Percentiles rank a stretch among this genome's conserved stretches.
Evolutionary conservation across 768 basidiomycete species (phyloP).

Genomic region (Cyathus striatus): DNA sequence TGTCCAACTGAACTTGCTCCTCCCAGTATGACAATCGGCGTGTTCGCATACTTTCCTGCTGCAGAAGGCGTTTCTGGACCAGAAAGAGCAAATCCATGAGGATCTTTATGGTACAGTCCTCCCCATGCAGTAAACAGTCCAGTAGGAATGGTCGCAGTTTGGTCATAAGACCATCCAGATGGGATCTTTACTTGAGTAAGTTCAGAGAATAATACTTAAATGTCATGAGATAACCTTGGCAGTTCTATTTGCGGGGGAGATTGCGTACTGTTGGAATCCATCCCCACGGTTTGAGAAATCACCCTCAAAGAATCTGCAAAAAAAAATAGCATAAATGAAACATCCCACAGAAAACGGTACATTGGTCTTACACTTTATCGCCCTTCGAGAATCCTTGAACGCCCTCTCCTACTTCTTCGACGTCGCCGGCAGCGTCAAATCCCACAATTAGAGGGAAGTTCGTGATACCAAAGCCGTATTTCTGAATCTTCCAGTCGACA

Average conservation of each 20-base stretch:
- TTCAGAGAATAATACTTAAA: no score
- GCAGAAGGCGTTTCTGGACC: neutral
- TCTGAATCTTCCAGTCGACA: conserved; percentile 15
- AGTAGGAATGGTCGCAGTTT: conserved; percentile 4
- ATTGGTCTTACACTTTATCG: conserved; percentile 14
- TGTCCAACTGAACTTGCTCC: conserved; percentile 15
- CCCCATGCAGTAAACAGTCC: neutral
- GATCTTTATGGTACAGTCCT: conserved; percentile 2
- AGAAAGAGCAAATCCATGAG: neutral
- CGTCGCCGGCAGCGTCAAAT: conserved; percentile 10
- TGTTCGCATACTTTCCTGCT: conserved; percentile 10
- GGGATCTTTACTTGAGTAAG: conserved; percentile 4
- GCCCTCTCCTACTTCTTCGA: conserved; percentile 9
- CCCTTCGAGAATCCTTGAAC: conserved; percentile 7
- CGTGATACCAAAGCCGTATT: conserved; percentile 6
- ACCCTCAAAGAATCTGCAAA: neutral
- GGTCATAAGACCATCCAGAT: conserved; percentile 3
- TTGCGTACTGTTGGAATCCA: conserved; percentile 6
- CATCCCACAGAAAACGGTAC: neutral
- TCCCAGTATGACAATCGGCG: conserved; percentile 14
- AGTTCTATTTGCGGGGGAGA: neutral
- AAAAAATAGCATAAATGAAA: neutral
- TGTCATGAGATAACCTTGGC: conserved; percentile 1
- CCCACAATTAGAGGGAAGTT: conserved; percentile 10
- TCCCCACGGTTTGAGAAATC: conserved; percentile 1